Conservation (phyloP, 2,329 filamentous ascomycete species). For the Scedosporium apiospermum region DNA sequence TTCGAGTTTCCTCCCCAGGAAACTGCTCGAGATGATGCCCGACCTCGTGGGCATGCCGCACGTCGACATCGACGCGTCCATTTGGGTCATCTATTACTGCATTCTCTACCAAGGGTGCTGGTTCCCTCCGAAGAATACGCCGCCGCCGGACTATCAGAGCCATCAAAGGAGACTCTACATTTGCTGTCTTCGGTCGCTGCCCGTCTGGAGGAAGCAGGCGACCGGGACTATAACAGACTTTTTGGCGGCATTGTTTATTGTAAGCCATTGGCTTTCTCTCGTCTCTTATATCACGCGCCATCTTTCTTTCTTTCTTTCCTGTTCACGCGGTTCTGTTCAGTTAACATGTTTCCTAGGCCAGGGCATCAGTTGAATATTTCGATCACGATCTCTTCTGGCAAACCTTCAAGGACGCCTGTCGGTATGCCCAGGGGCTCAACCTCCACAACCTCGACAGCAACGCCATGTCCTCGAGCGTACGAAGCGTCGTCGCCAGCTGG, state of each 20-base stretch:
- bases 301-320: background rate
- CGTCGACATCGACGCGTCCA: slow-evolving; percentile 19
- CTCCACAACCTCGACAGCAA: slow-evolving; percentile 33
- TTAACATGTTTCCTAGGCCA: slow-evolving; percentile 8
- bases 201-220: slow-evolving; percentile 20
- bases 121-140: slow-evolving; percentile 11
- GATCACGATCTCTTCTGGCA: slow-evolving; percentile 22
- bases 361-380: slow-evolving; percentile 20
- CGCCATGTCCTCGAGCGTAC: slow-evolving; percentile 30
- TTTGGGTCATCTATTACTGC: slow-evolving; percentile 20
- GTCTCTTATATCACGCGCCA: background rate
- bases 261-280: slow-evolving; percentile 3
- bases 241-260: slow-evolving; percentile 19
- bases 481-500: slow-evolving; percentile 21
- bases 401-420: slow-evolving; percentile 19
- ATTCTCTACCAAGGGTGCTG: slow-evolving; percentile 19
- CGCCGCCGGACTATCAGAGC: slow-evolving; percentile 8
- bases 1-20: slow-evolving; percentile 15
- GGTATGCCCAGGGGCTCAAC: slow-evolving; percentile 20
- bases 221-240: slow-evolving; percentile 20
- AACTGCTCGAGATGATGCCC: slow-evolving; percentile 19
- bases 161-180: slow-evolving; percentile 18
- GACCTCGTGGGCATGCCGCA: slow-evolving; percentile 19
- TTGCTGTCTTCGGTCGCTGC: slow-evolving; percentile 18
- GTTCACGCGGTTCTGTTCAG: background rate